A percentile compares a stretch with the other conserved stretches of the same genome.
Conservation (phyloP, 768 basidiomycete genomes). For the Leccinum subtestaceum region DNA sequence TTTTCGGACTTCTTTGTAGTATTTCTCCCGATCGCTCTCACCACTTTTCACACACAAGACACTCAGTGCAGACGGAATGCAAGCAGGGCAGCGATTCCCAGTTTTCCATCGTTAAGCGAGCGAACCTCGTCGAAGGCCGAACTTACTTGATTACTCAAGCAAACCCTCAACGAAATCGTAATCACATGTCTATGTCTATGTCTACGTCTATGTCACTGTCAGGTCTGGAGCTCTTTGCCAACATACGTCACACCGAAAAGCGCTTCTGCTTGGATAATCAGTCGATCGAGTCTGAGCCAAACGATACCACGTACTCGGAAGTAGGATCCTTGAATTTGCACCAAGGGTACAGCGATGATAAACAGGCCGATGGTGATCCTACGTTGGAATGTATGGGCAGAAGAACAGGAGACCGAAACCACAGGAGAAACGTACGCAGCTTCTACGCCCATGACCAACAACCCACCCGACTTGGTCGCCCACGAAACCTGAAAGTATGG, state of each 20-base stretch:
- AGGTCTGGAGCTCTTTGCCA: no score
- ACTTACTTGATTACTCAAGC: no score
- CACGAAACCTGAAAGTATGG: slow-evolving; percentile 42
- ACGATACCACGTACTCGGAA: slow-evolving; percentile 31
- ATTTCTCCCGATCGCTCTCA: no score
- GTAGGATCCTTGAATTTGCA: slow-evolving; percentile 34
- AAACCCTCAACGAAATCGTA: no score
- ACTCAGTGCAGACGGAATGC: no score
- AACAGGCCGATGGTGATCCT: slow-evolving; percentile 36
- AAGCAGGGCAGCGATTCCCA: background rate
- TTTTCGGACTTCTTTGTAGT: no score
- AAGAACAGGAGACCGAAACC: background rate
- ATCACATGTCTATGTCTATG: no score
- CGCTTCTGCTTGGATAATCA: slow-evolving; percentile 16
- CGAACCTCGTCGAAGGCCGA: no score
- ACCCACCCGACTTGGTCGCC: slow-evolving; percentile 34
- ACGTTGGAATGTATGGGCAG: background rate
- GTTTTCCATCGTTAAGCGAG: background rate
- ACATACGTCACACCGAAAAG: slow-evolving; percentile 15
- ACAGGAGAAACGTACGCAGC: slow-evolving; percentile 30
- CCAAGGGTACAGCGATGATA: slow-evolving; percentile 34
- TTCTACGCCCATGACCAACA: slow-evolving; percentile 38
- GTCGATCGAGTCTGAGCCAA: background rate
- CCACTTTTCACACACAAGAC: no score
- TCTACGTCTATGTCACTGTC: no score